phyloP scores from a whole-genome alignment of 495 filamentous ascomycete genomes.

The Penicillium riverlandense region DNA sequence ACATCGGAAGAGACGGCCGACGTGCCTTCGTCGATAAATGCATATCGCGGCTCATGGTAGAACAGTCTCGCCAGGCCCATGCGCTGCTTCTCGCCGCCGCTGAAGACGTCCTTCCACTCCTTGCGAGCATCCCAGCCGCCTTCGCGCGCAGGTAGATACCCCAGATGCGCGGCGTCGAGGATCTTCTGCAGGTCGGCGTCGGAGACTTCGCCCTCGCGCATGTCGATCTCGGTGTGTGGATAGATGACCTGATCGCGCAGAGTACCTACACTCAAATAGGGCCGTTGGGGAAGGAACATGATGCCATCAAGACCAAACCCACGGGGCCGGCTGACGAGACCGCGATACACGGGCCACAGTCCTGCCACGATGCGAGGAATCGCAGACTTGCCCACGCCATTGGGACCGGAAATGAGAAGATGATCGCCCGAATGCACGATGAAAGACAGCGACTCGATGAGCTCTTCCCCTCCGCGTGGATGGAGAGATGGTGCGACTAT shows the following conservation, averaged over 20 bases:
- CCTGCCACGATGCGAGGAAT: constrained; percentile 87
- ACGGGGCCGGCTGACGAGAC: constrained; percentile 79
- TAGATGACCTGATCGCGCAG: constrained; percentile 97
- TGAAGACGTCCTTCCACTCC: constrained; percentile 97
- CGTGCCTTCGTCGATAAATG: constrained; percentile 92
- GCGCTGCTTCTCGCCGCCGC: constrained; percentile 96
- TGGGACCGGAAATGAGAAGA: constrained; percentile 88
- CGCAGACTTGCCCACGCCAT: constrained; percentile 89
- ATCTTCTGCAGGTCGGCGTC: constrained; percentile 69
- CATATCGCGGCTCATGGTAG: constrained; percentile 93
- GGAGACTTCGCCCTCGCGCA: constrained; percentile 69
- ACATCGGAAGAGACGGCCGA: constrained; percentile 90
- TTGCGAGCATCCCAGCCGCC: constrained; percentile 95
- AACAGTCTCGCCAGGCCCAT: constrained; percentile 83
- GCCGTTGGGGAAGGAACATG: constrained; percentile 95
- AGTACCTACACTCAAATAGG: constrained; percentile 92
- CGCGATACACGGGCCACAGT: constrained; percentile 93
- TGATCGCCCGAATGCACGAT: constrained; percentile 87
- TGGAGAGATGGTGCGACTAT: constrained; percentile 76
- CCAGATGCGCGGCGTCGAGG: constrained; percentile 75
- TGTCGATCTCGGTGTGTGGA: constrained; percentile 88
- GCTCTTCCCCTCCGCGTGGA: constrained; percentile 80
- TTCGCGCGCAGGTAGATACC: constrained; percentile 85
- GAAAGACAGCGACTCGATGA: constrained; percentile 82
- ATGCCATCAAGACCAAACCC: constrained; percentile 77